Percentiles rank a stretch among this genome's conserved stretches.
Conservation (phyloP, 140 eudicot species). For the Stevia rebaudiana region DNA sequence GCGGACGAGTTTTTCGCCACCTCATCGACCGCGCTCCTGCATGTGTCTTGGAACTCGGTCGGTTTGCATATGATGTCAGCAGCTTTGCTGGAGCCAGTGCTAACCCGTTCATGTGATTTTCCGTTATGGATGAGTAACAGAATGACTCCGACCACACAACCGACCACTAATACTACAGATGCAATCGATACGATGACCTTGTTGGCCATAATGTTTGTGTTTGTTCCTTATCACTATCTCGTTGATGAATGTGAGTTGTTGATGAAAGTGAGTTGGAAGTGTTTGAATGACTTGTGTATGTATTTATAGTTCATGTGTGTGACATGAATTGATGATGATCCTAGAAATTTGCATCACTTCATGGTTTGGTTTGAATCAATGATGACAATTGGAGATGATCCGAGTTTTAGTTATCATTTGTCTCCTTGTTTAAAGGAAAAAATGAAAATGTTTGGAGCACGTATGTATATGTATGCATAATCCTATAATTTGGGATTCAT, state of each 20-base stretch:
- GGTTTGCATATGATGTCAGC: slow-evolving; percentile 46
- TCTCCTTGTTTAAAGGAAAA: not conserved
- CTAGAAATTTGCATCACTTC: slow-evolving; percentile 1
- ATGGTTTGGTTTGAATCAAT: not conserved
- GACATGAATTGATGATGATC: slow-evolving; percentile 8
- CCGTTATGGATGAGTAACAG: slow-evolving; percentile 21
- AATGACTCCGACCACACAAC: slow-evolving; percentile 46
- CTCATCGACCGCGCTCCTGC: slow-evolving; percentile 36
- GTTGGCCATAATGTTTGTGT: slow-evolving; percentile 24
- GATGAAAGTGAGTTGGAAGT: slow-evolving; percentile 10
- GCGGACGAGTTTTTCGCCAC: slow-evolving; percentile 56
- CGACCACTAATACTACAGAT: slow-evolving; percentile 49
- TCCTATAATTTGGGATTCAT: slow-evolving; percentile 5
- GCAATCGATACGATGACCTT: slow-evolving; percentile 42
- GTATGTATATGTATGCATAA: not conserved
- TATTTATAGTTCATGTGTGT: slow-evolving; percentile 9
- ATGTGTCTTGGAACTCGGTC: slow-evolving; percentile 47
- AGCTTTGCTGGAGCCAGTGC: slow-evolving; percentile 30
- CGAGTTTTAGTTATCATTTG: not conserved
- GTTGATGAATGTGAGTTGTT: slow-evolving; percentile 8
- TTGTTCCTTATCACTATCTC: not conserved
- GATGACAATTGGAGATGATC: slow-evolving; percentile 1
- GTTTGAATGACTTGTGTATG: slow-evolving; percentile 13
- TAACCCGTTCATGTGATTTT: slow-evolving; percentile 1
- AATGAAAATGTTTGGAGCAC: not conserved